Evolutionary conservation across 2,329 filamentous ascomycete genomes (phyloP).

Genomic region (Ophiocordyceps sinensis): DNA sequence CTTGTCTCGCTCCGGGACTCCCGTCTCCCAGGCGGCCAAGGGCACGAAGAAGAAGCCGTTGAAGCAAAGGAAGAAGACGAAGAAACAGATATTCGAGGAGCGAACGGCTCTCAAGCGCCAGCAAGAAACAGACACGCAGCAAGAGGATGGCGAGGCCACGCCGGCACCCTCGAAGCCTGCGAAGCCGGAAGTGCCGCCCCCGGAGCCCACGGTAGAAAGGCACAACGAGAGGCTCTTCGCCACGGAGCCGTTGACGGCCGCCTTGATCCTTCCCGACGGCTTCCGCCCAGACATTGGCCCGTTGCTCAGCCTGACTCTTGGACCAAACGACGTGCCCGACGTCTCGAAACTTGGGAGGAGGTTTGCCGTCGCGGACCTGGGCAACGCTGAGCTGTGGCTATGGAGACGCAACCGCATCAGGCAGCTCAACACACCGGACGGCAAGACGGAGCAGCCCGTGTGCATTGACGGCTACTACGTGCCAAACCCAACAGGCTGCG

Average conservation of each 20-base stretch:
- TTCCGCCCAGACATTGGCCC: constrained; percentile 31
- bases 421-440: constrained; percentile 32
- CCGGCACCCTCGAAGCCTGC: constrained; percentile 17
- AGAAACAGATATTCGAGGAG: constrained; percentile 63
- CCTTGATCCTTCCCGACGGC: constrained; percentile 28
- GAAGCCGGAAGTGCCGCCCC: constrained; percentile 5
- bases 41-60: constrained; percentile 38
- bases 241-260: constrained; percentile 27
- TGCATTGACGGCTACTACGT: constrained; percentile 60
- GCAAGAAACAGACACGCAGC: constrained; percentile 29
- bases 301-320: constrained; percentile 28
- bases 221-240: constrained; percentile 34
- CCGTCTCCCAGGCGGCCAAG: constrained; percentile 25
- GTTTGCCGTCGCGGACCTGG: constrained; percentile 28
- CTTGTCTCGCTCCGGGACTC: constrained; percentile 31
- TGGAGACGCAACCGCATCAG: constrained; percentile 42
- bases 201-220: constrained; percentile 33
- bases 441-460: constrained; percentile 17
- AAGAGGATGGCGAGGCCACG: constrained; percentile 25
- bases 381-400: constrained; percentile 38
- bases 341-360: constrained; percentile 32
- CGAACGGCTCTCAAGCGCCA: constrained; percentile 44
- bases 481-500: constrained; percentile 69
- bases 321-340: constrained; percentile 32
- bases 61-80: constrained; percentile 60